Evolutionary conservation across 768 basidiomycete genomes (phyloP).

Genomic region (Xanthoconium purpureum): DNA sequence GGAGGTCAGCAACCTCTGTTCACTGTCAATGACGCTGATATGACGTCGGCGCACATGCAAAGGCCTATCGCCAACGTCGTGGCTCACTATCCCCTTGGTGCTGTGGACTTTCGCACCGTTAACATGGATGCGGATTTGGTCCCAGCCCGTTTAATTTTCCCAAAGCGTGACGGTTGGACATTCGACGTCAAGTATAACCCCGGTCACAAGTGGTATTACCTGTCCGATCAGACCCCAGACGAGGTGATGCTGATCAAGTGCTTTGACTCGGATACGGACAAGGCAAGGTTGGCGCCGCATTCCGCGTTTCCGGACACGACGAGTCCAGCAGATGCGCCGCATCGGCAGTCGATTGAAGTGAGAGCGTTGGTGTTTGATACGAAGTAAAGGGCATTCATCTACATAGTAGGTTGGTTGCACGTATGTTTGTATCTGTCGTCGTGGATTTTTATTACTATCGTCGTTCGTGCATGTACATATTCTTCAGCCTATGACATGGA

Average conservation of each 20-base stretch:
- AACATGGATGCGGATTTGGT: not conserved
- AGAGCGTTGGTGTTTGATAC: constrained; percentile 40
- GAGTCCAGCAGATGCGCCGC: too few species aligned
- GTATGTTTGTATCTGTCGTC: not conserved
- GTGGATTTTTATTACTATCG: too few species aligned
- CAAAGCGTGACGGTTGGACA: constrained; percentile 20
- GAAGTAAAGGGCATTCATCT: constrained; percentile 3
- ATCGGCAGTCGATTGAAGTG: too few species aligned
- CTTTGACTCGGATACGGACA: constrained; percentile 38
- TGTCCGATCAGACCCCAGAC: constrained; percentile 23
- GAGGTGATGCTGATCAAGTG: constrained; percentile 37
- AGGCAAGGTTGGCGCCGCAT: constrained; percentile 31
- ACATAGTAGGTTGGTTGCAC: too few species aligned
- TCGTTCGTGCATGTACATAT: not conserved
- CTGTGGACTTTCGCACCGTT: not conserved
- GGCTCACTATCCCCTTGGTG: constrained; percentile 2
- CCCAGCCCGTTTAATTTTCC: constrained; percentile 32
- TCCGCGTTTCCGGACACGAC: too few species aligned
- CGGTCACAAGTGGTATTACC: constrained; percentile 37
- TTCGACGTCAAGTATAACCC: constrained; percentile 34
- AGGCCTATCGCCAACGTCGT: not conserved
- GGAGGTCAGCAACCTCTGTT: constrained; percentile 33
- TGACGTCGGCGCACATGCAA: not conserved
- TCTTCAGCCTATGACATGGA: too few species aligned
- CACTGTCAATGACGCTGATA: too few species aligned